phyloP scores from a whole-genome alignment of 2,329 filamentous ascomycete genomes.

The Chrysosphaeria jannelii region DNA sequence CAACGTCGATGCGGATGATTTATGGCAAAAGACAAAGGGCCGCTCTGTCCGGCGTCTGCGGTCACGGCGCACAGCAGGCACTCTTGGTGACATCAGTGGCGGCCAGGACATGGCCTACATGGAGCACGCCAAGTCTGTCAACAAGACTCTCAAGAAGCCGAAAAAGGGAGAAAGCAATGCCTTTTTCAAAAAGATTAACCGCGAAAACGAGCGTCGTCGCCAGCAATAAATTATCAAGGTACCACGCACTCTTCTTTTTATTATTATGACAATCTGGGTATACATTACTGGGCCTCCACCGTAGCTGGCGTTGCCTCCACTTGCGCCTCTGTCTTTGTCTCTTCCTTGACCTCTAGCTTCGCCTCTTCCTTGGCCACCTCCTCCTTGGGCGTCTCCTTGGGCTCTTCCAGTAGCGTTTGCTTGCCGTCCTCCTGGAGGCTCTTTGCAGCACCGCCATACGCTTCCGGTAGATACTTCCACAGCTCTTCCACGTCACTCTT shows the following conservation, averaged over 20 bases:
- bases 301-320: neutral
- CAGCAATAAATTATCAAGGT: conserved; percentile 1
- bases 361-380: no score
- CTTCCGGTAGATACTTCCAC: no score
- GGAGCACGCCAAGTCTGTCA: conserved; percentile 47
- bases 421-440: no score
- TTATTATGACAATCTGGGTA: neutral
- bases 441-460: no score
- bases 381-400: no score
- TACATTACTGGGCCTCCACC: conserved; percentile 1
- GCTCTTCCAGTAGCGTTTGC: no score
- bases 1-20: conserved; percentile 10
- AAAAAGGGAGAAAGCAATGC: conserved; percentile 19
- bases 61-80: conserved; percentile 59
- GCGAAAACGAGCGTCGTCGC: conserved; percentile 22
- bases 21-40: conserved; percentile 7
- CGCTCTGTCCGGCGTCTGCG: conserved; percentile 7
- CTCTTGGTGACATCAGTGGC: conserved; percentile 58
- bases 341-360: no score
- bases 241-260: no score
- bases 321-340: neutral
- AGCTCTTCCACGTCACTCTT: no score
- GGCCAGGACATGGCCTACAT: conserved; percentile 95
- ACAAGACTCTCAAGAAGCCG: conserved; percentile 30
- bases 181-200: conserved; percentile 34